These are phyloP conservation scores for Aurantiochytrium sp. DNA, from an alignment of 108 stramenopile genomes.

Conservation along the genomic window DNA sequence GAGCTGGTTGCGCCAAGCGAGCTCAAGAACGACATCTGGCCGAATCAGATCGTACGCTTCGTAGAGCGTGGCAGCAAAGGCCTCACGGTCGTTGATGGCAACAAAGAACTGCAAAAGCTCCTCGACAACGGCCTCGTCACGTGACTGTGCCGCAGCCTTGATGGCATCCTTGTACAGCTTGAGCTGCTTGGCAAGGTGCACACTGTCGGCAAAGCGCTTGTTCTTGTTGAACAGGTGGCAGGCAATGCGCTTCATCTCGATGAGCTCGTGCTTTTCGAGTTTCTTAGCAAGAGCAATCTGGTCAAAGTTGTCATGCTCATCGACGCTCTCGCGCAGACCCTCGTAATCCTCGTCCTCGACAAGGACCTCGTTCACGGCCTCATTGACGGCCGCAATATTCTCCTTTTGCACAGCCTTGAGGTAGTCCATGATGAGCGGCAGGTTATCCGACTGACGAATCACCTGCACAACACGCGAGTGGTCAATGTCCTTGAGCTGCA, in stretches of 20 bases:
- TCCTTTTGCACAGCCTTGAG: conserved; percentile 89
- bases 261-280: conserved; percentile 91
- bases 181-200: conserved; percentile 91
- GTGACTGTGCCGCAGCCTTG: conserved; percentile 93
- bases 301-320: conserved; percentile 98
- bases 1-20: conserved; percentile 97
- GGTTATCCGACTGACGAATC: conserved; percentile 82
- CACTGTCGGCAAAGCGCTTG: conserved; percentile 88
- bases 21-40: conserved; percentile 93
- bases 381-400: conserved; percentile 94
- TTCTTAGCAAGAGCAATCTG: conserved; percentile 92
- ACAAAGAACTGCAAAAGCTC: conserved; percentile 95
- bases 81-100: conserved; percentile 87
- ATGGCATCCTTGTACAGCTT: conserved; percentile 99
- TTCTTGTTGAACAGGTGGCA: conserved; percentile 96
- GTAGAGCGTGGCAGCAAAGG: conserved; percentile 91
- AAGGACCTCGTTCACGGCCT: conserved; percentile 93
- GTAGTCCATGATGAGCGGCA: conserved; percentile 84
- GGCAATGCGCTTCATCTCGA: conserved; percentile 98
- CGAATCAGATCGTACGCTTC: conserved; percentile 91
- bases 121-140: conserved; percentile 79
- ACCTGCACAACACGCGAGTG: conserved; percentile 95
- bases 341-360: conserved; percentile 98
- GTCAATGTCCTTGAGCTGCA: conserved; percentile 82
- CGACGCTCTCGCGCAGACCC: conserved; percentile 80